Conservation (phyloP, 352 stramenopile species). For the Phytophthora melonis region DNA sequence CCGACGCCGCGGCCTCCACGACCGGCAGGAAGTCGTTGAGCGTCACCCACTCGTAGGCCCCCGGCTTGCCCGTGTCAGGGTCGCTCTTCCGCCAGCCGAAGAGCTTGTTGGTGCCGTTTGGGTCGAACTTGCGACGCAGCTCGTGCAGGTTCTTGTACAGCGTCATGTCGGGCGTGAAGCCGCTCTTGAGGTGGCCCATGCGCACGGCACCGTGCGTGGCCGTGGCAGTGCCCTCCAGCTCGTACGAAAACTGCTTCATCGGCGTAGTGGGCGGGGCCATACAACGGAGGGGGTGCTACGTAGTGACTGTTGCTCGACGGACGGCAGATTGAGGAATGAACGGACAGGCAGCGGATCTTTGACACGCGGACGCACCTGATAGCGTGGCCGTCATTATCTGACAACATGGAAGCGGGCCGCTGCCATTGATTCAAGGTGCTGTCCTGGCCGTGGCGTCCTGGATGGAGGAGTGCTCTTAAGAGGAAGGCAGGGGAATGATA, state of each 20-base stretch:
- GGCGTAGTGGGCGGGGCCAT: background rate
- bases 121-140: slow-evolving; percentile 43
- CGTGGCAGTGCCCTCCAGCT: slow-evolving; percentile 34
- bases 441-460: no score
- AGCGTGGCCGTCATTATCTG: background rate
- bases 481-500: no score
- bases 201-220: slow-evolving; percentile 40
- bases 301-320: background rate
- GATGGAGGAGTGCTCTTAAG: no score
- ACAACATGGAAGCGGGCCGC: no score
- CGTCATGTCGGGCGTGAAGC: slow-evolving; percentile 48
- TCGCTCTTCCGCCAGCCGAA: slow-evolving; percentile 61
- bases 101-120: slow-evolving; percentile 52
- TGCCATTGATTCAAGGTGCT: background rate
- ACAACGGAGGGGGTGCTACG: background rate
- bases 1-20: slow-evolving; percentile 46
- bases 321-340: slow-evolving; percentile 13
- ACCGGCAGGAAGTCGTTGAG: slow-evolving; percentile 60
- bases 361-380: slow-evolving; percentile 2
- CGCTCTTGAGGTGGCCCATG: slow-evolving; percentile 25
- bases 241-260: slow-evolving; percentile 39
- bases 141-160: slow-evolving; percentile 60
- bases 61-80: slow-evolving; percentile 38
- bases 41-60: slow-evolving; percentile 62
- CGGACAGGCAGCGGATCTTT: background rate